phyloP scores from a whole-genome alignment of 2,329 filamentous ascomycete species.

The Thielaviopsis musarum region DNA sequence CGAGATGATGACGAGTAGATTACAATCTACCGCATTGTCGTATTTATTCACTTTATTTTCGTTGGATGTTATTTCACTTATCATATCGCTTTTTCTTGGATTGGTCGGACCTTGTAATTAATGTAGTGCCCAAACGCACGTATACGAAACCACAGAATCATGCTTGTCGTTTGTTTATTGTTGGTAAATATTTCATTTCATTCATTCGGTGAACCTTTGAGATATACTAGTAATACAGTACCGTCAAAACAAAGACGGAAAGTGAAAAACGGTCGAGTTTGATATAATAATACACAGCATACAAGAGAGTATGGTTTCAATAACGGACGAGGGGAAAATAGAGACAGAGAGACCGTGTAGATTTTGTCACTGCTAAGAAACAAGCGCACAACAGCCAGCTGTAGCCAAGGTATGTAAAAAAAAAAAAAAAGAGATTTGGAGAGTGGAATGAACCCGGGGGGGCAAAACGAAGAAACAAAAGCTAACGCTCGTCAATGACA shows the following conservation, averaged over 20 bases:
- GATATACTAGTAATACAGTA: neutral
- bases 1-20: constrained; percentile 38
- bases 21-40: neutral
- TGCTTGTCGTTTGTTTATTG: neutral
- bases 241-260: neutral
- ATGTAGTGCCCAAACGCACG: too few relatives aligned
- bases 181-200: neutral
- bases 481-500: neutral
- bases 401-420: neutral
- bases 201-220: neutral
- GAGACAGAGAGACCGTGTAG: neutral
- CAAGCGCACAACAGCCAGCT: neutral
- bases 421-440: neutral
- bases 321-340: neutral
- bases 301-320: neutral
- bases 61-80: constrained; percentile 13
- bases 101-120: neutral
- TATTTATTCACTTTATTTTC: constrained; percentile 13
- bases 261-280: neutral
- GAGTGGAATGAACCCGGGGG: neutral
- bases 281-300: neutral
- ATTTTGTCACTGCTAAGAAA: neutral
- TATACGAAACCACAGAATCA: too few relatives aligned
- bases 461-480: neutral
- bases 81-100: neutral